phyloP scores from a whole-genome alignment of 1,139 yeast genomes.

The Taphrina pruni region DNA sequence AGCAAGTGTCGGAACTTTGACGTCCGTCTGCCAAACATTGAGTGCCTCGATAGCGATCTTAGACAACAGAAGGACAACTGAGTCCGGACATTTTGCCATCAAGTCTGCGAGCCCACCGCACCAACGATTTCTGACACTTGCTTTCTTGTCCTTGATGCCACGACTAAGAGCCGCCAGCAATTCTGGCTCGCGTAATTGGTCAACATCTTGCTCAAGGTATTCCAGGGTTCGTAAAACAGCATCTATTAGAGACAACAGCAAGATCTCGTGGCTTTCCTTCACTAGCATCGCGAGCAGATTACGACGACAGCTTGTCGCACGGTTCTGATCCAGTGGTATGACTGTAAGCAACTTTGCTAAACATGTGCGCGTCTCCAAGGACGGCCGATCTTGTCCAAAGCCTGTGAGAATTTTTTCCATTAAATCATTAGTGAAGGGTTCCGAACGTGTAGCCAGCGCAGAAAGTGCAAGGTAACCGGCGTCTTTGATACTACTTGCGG shows the following conservation, averaged over 20 bases:
- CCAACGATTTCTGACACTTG: conserved; percentile 73
- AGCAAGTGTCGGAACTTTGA: conserved; percentile 43
- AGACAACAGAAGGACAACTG: neutral
- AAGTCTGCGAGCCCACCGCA: conserved; percentile 50
- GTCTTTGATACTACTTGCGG: conserved; percentile 67
- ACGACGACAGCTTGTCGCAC: conserved; percentile 42
- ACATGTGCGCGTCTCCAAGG: conserved; percentile 68
- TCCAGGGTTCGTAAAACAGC: conserved; percentile 58
- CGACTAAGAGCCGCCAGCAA: conserved; percentile 54
- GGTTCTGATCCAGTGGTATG: conserved; percentile 50
- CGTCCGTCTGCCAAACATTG: conserved; percentile 23
- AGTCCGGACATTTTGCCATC: conserved; percentile 50
- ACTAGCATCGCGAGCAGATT: conserved; percentile 60
- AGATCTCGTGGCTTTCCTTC: conserved; percentile 78
- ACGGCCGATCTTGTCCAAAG: conserved; percentile 54
- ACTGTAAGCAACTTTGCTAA: conserved; percentile 56
- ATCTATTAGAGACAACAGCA: conserved; percentile 61
- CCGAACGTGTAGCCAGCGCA: conserved; percentile 42
- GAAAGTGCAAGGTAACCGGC: conserved; percentile 59
- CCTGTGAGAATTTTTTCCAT: conserved; percentile 56
- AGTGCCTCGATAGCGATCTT: conserved; percentile 45
- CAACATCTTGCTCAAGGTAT: conserved; percentile 42
- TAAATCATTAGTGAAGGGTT: conserved; percentile 57
- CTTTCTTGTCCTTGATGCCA: conserved; percentile 72
- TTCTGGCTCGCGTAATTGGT: conserved; percentile 44